Evolutionary conservation across 2,329 filamentous ascomycete genomes (phyloP).

Genomic region (Talaromyces sp.): DNA sequence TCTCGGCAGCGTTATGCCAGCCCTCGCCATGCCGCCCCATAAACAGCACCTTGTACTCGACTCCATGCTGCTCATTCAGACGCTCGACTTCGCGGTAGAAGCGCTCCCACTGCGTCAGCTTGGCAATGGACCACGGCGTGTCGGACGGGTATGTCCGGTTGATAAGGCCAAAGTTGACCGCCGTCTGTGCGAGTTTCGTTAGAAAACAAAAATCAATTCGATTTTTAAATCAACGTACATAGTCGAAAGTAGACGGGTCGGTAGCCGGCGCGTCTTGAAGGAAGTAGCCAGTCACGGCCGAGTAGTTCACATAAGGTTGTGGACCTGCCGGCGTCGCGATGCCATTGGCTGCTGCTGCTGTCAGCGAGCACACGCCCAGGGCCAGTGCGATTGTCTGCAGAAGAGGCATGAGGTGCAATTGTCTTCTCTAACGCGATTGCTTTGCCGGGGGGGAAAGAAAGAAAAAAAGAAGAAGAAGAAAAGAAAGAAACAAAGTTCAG

Average conservation of each 20-base stretch:
- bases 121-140: slow-evolving; percentile 17
- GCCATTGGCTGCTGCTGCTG: not conserved
- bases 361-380: not conserved
- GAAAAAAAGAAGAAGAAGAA: not conserved
- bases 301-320: slow-evolving; percentile 25
- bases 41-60: slow-evolving; percentile 53
- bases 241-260: slow-evolving; percentile 43
- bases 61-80: slow-evolving; percentile 40
- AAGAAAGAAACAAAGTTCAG: not conserved
- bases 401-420: not conserved
- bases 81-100: slow-evolving; percentile 45
- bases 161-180: slow-evolving; percentile 46
- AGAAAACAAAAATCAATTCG: too few relatives aligned
- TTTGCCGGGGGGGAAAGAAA: not conserved
- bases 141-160: slow-evolving; percentile 42
- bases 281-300: slow-evolving; percentile 44
- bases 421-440: not conserved
- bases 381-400: not conserved
- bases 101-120: slow-evolving; percentile 52
- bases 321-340: not conserved
- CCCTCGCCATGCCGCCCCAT: slow-evolving; percentile 58
- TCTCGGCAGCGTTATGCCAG: slow-evolving; percentile 56
- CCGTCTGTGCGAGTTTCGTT: slow-evolving; percentile 21
- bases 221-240: too few relatives aligned
- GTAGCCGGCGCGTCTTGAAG: slow-evolving; percentile 44